Evolutionary conservation across 768 basidiomycete genomes (phyloP), one percentile per base, ranked within the genome.

Genomic region (Hypholoma sublateritium): DNA sequence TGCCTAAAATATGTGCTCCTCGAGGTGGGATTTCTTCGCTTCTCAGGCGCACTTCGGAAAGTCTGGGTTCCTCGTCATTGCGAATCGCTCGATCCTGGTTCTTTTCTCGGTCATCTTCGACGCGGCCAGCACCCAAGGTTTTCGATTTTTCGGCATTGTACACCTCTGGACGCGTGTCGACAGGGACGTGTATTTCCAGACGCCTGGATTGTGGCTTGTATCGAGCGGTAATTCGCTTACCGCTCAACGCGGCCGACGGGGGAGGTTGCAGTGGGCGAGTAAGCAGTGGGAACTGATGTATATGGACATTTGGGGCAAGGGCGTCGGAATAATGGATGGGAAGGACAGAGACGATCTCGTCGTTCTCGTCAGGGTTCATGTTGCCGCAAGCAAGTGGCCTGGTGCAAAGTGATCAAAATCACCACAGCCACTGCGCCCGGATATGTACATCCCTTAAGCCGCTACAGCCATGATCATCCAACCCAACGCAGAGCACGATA

Each of bases 211-310:
- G 72, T 3, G 86, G 80, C 70, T 92, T 93, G 59, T 86, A 73
- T 34, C 91, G 83, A 5, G 90, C 90, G 34, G 78, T 79, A 54
- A 94, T 89, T 21, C 83, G 81, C 70, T 93, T 93, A 6, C 93
- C 92, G 63, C 84, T 87, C 34, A 79, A 66, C 37, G 73, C 68
- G 6, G 92, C 89, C 2, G 89, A 88, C 28, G 92, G 91, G 5
- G 92, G 91, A 3, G 79, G 80, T 70, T 88, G 88, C 2, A 94
- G 76, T 9, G 90, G 85, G 24, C 89, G 80, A 8, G 79, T 84
- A 2, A 91, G 75, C 7, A 94, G 79, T 5, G 93, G 92, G 63
- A 86, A 93, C 62, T 94, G 92, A 63, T 93, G 90, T 4, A 93
- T 70, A 36, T 93, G 89, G 37, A 94, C 68, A 65, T 86, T 80